phyloP scores from a whole-genome alignment of 768 basidiomycete species.

The Cystobasidium tubakii region DNA sequence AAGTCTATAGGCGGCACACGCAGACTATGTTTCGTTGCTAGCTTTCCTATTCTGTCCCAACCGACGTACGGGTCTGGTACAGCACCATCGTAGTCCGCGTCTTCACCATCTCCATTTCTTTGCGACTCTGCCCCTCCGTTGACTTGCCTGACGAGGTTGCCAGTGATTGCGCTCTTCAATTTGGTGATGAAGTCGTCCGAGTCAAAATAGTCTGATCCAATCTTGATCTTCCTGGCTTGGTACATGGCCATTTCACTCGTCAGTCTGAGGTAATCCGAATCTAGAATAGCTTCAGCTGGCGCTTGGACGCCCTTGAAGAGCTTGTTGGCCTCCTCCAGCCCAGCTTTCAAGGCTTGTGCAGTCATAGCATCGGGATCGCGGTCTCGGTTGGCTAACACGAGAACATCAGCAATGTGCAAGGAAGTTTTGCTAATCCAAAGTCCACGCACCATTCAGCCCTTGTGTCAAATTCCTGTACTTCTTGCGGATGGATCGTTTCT shows the following conservation, averaged over 20 bases:
- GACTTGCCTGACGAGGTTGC: background rate
- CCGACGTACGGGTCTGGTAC: constrained; percentile 50
- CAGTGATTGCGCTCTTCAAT: constrained; percentile 64
- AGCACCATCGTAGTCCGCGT: constrained; percentile 51
- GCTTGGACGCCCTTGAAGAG: constrained; percentile 59
- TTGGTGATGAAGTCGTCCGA: constrained; percentile 80
- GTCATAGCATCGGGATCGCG: constrained; percentile 42
- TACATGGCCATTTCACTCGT: constrained; percentile 72
- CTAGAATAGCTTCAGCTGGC: constrained; percentile 81
- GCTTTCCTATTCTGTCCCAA: constrained; percentile 81
- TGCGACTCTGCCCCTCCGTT: background rate
- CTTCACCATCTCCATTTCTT: constrained; percentile 35
- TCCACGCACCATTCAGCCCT: constrained; percentile 59
- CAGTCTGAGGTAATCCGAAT: constrained; percentile 71
- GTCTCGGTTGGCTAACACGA: constrained; percentile 57
- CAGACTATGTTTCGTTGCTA: constrained; percentile 71
- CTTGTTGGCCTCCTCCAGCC: constrained; percentile 40
- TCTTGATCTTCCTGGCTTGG: constrained; percentile 85
- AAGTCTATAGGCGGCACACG: constrained; percentile 76
- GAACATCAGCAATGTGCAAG: constrained; percentile 50
- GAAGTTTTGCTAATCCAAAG: constrained; percentile 24
- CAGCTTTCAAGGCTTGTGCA: constrained; percentile 36
- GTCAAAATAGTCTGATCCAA: constrained; percentile 81
- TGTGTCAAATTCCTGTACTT: constrained; percentile 64
- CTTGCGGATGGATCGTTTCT: constrained; percentile 67